Evolutionary conservation across 2,329 filamentous ascomycete species (phyloP), one percentile per base, ranked within the genome.

Genomic region (Penicillium sclerotigenum): DNA sequence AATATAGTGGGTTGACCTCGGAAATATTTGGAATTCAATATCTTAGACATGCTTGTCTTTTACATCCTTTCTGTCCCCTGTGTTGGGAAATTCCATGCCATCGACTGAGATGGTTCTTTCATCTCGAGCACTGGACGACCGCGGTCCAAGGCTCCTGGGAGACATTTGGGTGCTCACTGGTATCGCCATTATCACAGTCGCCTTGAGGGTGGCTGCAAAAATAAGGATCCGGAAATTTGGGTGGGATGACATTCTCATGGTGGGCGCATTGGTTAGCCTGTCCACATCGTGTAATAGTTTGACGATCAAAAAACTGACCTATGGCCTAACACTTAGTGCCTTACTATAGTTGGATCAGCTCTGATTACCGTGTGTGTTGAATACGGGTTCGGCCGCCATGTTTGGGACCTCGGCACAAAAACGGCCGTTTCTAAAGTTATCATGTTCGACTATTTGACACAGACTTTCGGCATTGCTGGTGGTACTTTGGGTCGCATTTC

Each of bases 381-480:
- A 9, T 16, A 57, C 37, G 66, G 66, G 1, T 64, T 67, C 34
- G 65, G 66, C 26, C 60, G 46, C 24, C 40, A 56, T 22, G 45
- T 59, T n/a, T 47, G 41, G 16, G 34, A 58, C 7, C 55, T 65
- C 3, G 26, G 43, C 29, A n/a, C 52, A 10, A 46, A 14, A 5
- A 22, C 1, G 1, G 18, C 9, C 33, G 55, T 41, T 43, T 57
- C 63, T 1, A 54, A 42, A 7, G 61, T 65, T 7, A 66, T 68
- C 26, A 61, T 64, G 61, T 65, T 58, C 29, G 66, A 68, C 48
- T 68, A 68, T 34, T 34, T 68, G 11, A 42, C 61, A 6, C 66
- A 68, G 24, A 60, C 64, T 3, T 68, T 68, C 28, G 62, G 60
- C 6, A 55, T 67, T 43, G 57, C 56, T 10, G 64, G 63, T 6